Evolutionary conservation across 2,329 filamentous ascomycete genomes (phyloP).

Genomic region (Diaporthe destruens): DNA sequence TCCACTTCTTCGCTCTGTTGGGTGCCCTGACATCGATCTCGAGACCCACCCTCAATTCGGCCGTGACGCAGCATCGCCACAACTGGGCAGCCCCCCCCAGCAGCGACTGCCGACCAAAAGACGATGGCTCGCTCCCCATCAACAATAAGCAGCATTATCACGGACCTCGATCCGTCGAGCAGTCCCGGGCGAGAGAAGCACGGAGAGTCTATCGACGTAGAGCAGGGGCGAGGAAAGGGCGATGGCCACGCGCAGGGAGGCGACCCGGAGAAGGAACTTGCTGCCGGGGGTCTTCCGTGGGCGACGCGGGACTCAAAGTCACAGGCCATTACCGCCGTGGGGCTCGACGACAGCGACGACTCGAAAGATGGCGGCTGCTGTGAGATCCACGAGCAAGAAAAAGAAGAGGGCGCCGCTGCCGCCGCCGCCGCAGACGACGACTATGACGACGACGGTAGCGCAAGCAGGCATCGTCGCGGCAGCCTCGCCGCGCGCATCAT

Average conservation of each 20-base stretch:
- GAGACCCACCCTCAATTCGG: background rate
- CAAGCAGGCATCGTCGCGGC: slow-evolving; percentile 43
- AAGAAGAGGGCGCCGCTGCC: background rate
- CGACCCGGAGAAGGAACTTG: slow-evolving; percentile 19
- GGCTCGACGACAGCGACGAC: slow-evolving; percentile 6
- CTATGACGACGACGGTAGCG: no score
- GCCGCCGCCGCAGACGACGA: background rate
- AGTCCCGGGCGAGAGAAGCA: slow-evolving; percentile 1
- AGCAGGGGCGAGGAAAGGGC: background rate
- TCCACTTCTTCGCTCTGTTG: background rate
- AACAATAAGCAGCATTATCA: background rate
- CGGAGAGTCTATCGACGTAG: background rate
- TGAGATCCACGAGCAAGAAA: background rate
- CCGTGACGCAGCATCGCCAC: background rate
- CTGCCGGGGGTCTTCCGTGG: background rate
- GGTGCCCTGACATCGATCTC: background rate
- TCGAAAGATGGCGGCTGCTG: background rate
- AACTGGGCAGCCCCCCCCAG: background rate
- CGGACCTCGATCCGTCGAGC: slow-evolving; percentile 14
- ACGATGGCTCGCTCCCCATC: slow-evolving; percentile 13
- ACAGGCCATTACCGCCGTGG: slow-evolving; percentile 26
- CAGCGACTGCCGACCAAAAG: background rate
- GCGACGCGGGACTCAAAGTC: slow-evolving; percentile 24
- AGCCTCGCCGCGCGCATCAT: slow-evolving; percentile 54
- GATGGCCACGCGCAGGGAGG: background rate